These are phyloP conservation scores for Cucumis hystrix DNA, from an alignment of 306 rosid species.

Conservation along the genomic window DNA sequence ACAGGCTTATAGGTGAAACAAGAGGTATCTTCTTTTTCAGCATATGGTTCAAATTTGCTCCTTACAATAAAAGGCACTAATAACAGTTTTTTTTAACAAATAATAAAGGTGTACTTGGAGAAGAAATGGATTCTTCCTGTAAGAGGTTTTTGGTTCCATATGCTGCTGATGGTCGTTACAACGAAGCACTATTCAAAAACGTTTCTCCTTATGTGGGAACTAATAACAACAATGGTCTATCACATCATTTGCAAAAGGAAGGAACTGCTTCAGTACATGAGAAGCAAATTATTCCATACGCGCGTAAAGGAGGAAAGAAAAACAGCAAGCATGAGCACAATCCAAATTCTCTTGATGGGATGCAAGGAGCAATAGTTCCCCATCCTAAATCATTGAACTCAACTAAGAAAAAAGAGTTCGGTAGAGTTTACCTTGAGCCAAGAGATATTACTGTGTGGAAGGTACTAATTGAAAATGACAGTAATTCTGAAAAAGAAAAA, in stretches of 20 bases:
- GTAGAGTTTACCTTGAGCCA: not conserved
- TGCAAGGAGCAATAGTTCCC: not conserved
- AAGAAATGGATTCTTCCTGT: not conserved
- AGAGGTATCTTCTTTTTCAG: not conserved
- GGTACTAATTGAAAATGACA: constrained; percentile 55
- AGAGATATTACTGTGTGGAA: constrained; percentile 52
- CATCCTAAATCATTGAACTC: not conserved
- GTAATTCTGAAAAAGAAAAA: constrained; percentile 64
- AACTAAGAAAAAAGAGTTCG: not conserved
- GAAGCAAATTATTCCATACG: not conserved
- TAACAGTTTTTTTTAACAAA: not conserved
- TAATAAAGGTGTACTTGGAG: not conserved
- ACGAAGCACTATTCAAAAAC: not conserved
- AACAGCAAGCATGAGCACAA: not conserved
- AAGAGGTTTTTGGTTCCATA: not conserved
- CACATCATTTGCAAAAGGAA: not conserved
- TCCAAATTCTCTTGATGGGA: not conserved
- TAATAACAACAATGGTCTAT: not conserved
- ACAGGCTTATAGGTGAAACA: not conserved
- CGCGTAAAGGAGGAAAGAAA: not conserved
- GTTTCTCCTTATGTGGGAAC: not conserved
- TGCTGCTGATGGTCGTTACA: not conserved
- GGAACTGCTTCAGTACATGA: not conserved
- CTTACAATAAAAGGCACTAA: not conserved
- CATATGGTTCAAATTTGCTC: not conserved